Conservation (phyloP, 179 eudicot species). For the Amaranthus tricolor region DNA sequence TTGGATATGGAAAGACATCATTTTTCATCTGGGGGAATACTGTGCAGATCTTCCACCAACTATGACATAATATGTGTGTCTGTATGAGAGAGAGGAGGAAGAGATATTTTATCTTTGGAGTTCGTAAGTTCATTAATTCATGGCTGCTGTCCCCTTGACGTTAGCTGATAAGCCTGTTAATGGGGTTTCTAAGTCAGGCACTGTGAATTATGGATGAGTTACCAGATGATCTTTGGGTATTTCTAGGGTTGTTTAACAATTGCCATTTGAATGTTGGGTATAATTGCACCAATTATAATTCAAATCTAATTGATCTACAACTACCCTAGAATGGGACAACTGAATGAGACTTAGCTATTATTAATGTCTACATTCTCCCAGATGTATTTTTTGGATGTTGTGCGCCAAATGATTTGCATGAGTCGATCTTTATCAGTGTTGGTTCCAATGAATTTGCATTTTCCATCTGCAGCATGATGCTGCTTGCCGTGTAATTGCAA, state of each 20-base stretch:
- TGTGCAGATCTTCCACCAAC: not conserved
- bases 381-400: not conserved
- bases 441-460: not conserved
- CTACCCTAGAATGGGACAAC: not conserved
- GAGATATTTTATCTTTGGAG: too few relatives aligned
- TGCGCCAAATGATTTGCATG: not conserved
- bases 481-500: constrained; percentile 98
- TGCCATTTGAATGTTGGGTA: not conserved
- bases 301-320: not conserved
- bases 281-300: not conserved
- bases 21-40: not conserved
- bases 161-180: not conserved
- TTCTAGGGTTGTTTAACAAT: not conserved
- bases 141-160: not conserved
- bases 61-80: not conserved
- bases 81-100: too few relatives aligned
- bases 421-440: not conserved
- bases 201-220: not conserved
- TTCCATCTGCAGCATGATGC: constrained; percentile 86
- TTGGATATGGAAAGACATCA: not conserved
- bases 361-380: not conserved
- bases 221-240: not conserved
- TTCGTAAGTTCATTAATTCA: too few relatives aligned
- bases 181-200: not conserved
- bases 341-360: not conserved